Percentiles rank a stretch among this genome's conserved stretches.
Evolutionary conservation across 805 yeast species (phyloP).

Genomic region (Trichomonascus vanleenenianus): DNA sequence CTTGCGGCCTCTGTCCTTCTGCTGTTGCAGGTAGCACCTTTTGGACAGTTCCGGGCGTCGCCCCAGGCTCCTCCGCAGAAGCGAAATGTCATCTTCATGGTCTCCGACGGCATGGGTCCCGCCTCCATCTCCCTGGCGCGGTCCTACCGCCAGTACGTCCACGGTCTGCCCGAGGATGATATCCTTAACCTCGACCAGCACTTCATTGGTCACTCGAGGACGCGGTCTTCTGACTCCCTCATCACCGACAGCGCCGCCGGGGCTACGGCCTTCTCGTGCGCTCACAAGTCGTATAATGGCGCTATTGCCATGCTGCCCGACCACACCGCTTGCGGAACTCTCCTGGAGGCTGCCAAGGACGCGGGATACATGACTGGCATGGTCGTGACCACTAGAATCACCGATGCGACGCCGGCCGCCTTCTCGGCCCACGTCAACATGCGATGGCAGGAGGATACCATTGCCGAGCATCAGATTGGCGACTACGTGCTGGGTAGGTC

Average conservation of each 20-base stretch:
- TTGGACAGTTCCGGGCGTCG: not conserved
- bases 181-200: slow-evolving; percentile 56
- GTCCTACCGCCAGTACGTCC: slow-evolving; percentile 58
- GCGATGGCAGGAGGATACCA: slow-evolving; percentile 72
- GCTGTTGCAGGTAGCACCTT: too few species aligned
- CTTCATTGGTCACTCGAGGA: slow-evolving; percentile 76
- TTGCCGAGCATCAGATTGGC: slow-evolving; percentile 85
- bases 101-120: slow-evolving; percentile 95
- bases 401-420: slow-evolving; percentile 94
- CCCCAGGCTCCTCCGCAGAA: slow-evolving; percentile 27
- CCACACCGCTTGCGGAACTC: slow-evolving; percentile 74
- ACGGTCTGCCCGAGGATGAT: slow-evolving; percentile 46
- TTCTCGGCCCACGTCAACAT: slow-evolving; percentile 73
- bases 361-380: slow-evolving; percentile 79
- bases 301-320: slow-evolving; percentile 80
- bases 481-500: slow-evolving; percentile 67
- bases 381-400: slow-evolving; percentile 85
- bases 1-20: too few species aligned
- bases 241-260: slow-evolving; percentile 97
- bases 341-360: slow-evolving; percentile 79
- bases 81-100: slow-evolving; percentile 78
- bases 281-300: slow-evolving; percentile 75
- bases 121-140: slow-evolving; percentile 76
- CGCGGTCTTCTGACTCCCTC: slow-evolving; percentile 67
- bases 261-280: slow-evolving; percentile 90